Evolutionary conservation across 768 basidiomycete genomes (phyloP).

Genomic region (Nidularia pulvinata): DNA sequence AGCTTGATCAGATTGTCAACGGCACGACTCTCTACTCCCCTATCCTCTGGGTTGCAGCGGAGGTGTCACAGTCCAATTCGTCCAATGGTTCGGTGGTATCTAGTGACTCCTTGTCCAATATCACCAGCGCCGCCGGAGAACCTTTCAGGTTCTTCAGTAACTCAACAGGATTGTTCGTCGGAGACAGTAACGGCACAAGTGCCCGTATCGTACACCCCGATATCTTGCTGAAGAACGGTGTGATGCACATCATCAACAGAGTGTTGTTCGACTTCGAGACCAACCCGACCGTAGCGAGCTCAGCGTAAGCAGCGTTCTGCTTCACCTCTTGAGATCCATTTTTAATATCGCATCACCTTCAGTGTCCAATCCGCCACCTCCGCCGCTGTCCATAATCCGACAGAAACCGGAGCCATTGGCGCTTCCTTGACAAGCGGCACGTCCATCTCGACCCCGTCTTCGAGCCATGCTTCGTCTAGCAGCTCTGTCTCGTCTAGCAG

Average conservation of each 20-base stretch:
- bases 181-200: constrained; percentile 21
- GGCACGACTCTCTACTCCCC: constrained; percentile 71
- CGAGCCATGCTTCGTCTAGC: neutral
- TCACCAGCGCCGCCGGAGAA: constrained; percentile 59
- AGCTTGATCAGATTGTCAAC: constrained; percentile 53
- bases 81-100: too few relatives aligned
- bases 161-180: constrained; percentile 56
- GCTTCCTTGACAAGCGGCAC: neutral
- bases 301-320: constrained; percentile 44
- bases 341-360: neutral
- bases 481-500: too few relatives aligned
- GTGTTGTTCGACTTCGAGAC: constrained; percentile 46
- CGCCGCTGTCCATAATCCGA: neutral
- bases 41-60: too few relatives aligned
- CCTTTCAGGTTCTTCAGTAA: constrained; percentile 50
- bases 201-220: constrained; percentile 55
- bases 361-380: neutral
- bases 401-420: neutral
- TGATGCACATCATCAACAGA: constrained; percentile 59
- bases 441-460: neutral
- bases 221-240: constrained; percentile 64
- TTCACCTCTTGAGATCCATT: neutral
- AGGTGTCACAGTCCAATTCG: too few relatives aligned
- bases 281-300: constrained; percentile 41
- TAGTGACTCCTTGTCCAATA: constrained; percentile 17